Evolutionary conservation across 1,284 basidiomycete genomes (phyloP), one percentile per base, ranked within the genome.

Genomic region (Leccinum subrobustum): DNA sequence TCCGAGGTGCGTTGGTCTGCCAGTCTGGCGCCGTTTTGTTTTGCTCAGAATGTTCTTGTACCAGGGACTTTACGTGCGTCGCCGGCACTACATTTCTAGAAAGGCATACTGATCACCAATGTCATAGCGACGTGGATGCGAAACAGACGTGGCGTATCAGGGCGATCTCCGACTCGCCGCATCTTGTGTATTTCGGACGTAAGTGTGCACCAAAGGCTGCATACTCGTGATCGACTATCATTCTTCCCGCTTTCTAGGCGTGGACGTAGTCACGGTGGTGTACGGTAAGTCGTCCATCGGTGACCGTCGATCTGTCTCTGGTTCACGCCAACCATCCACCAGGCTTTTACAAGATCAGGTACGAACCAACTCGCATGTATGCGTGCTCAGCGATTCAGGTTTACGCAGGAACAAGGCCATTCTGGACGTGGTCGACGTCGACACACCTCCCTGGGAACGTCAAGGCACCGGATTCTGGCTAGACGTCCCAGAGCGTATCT

Each of bases 401-500:
- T 33, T n/a, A 14, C 11, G 9, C 66, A 88, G 88, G 67, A 81
- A 85, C 63, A 81, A 80, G 64, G 79, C 78, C 14, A 91, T 95
- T 57, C 78, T 96, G 27, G 93, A 96, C 65, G 78, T 83, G 0
- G 91, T 96, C 18, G 88, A 93, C 64, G 76, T 96, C 39, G 87
- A 94, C 52, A 92, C 87, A 16, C 89, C 89, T 0, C 85, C 92
- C 0, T 94, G 90, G 80, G 83, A 91, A 65, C 85, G 87, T 18
- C 83, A 88, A 59, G 87, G 91, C 0, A 86, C 83, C 1, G 94
- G 94, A 2, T 80, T 93, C 64, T 96, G 95, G 95, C 79, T 96
- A 27, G 92, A 96, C 69, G 79, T 96, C 1, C 91, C 93, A 0
- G 78, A 78, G 54, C 42, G 72, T 11, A 78, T 79, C 52, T 74